Conservation (phyloP, 768 basidiomycete species). For the Candolleomyces efflorescens region DNA sequence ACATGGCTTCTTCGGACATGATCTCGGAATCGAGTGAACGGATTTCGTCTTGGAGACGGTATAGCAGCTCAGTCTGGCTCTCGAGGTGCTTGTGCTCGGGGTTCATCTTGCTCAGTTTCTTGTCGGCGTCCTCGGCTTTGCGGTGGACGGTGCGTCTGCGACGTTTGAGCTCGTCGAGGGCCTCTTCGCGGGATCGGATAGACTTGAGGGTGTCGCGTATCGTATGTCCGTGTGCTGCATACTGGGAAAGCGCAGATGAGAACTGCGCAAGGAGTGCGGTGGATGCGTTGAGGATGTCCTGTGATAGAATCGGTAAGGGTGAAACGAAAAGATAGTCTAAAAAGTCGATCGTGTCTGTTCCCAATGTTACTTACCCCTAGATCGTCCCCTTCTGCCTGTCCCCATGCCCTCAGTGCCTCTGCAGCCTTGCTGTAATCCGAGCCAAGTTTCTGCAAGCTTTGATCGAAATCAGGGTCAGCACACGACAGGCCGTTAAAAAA, state of each 20-base stretch:
- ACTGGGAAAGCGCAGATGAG: constrained; percentile 60
- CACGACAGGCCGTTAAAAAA: neutral
- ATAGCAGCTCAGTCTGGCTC: constrained; percentile 68
- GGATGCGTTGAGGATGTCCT: constrained; percentile 77
- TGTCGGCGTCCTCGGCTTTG: constrained; percentile 82
- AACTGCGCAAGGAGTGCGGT: constrained; percentile 64
- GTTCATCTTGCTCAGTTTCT: constrained; percentile 86
- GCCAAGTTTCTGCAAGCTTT: constrained; percentile 62
- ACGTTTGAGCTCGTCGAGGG: constrained; percentile 70
- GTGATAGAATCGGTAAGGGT: neutral
- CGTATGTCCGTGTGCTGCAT: constrained; percentile 64
- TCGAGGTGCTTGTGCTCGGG: constrained; percentile 82
- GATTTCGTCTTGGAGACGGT: constrained; percentile 72
- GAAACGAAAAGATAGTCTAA: too few relatives aligned
- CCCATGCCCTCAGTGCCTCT: constrained; percentile 72
- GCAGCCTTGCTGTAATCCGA: constrained; percentile 63
- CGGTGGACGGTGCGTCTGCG: constrained; percentile 59
- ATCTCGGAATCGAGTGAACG: constrained; percentile 77
- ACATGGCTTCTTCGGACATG: constrained; percentile 69
- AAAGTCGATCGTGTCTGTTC: too few relatives aligned
- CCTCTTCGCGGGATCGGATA: constrained; percentile 81
- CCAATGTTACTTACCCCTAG: constrained; percentile 50
- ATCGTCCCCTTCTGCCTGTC: constrained; percentile 78
- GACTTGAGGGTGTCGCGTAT: constrained; percentile 77
- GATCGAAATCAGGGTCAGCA: neutral